Evolutionary conservation across 352 stramenopile species (phyloP), one percentile per base, ranked within the genome.

Genomic region (Phytophthora podocarpi): DNA sequence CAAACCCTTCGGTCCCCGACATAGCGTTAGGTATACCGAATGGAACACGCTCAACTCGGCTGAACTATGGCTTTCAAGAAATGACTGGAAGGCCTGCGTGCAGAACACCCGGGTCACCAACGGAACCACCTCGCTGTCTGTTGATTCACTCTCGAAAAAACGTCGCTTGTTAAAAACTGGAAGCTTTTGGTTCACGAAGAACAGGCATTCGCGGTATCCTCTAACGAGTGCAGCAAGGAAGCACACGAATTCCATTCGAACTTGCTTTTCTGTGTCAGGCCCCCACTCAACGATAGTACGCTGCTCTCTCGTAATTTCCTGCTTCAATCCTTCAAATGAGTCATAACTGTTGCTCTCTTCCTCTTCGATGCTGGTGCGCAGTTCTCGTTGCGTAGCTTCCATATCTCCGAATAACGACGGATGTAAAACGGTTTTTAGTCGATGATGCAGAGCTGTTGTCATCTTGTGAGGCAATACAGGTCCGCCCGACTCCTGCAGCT

Each of bases 141-240:
- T 64, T 0, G 72, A 69, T 50, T 81, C 74, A 16, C 64, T 90
- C 10, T 85, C 62, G 35, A 93, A 86, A 59, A 92, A 95, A 1
- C 86, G 72, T 2, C 84, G 82, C 55, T 95, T 93, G 73, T 95
- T 93, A 59, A 95, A 95, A n/a, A 95, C 86, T 3, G 86, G 84
- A 8, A 95, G 72, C 42, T 89, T 88, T 36, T 91, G 83, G 46
- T 95, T 92, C 18, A 95, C 86, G 39, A 92, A 95, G 41, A 95
- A 91, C 18, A 95, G 41, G n/a, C 86, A 95, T 32, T 93, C 86
- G 16, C 83, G 86, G 37, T 95, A 95, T 20, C 86, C 86, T 63
- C 76, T 81, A 5, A 95, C 42, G 45, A 90, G 75, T 1, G 82
- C 67, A 5, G 82, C 75, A 12, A 92, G 35, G 30, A 85, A 95